Base-by-base conservation (phyloP, 306 rosid genomes). In the Cicer pinnatifidum region DNA sequence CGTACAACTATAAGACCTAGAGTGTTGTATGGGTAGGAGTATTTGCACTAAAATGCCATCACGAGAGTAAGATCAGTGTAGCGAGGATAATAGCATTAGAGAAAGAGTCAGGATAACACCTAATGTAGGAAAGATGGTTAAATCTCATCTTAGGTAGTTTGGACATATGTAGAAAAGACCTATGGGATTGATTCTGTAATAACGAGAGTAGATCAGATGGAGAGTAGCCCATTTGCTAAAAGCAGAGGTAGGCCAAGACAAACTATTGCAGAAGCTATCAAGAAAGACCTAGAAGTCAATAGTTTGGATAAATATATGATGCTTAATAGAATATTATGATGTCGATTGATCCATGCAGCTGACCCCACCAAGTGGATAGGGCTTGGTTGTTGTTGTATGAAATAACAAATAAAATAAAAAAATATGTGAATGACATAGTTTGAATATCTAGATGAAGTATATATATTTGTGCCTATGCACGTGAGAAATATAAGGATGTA, bases 381-480 rank as follows among this genome's bases (percentile, higher is more conserved):
- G 8, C 4, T 48, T n/a, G 8, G 54, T n/a, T 48, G 52, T 46
- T 46, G 17, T 48, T 48, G 19, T 48, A 48, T 48, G 54, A 48
- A 48, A 64, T 45, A 65, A 54, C 40, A 48, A 33, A 54, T 52
- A 58, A 4, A 47, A 28, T 52, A 58, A 4, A 47, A 46, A 46
- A 11, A 8, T 9, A 15, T 73, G 40, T 38, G 40, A 67, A 45
- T 66, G 54, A 59, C 60, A 59, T 44, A 6, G 43, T 78, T 52
- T 71, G 68, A 71, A 71, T 52, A 60, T 7, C 4, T 62, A 28
- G 60, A 56, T 35, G 43, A 33, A 62, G 50, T 11, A 16, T n/a
- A 50, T 23, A 40, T 39, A 38, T 19, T 20, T 15, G 67, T 60
- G 20, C 51, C 20, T 13, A 33, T 33, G 10, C 28, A 28, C 10